Evolutionary conservation across 306 rosid genomes (phyloP), one percentile per base, ranked within the genome.

Genomic region (Fragaria nilgerrensis): DNA sequence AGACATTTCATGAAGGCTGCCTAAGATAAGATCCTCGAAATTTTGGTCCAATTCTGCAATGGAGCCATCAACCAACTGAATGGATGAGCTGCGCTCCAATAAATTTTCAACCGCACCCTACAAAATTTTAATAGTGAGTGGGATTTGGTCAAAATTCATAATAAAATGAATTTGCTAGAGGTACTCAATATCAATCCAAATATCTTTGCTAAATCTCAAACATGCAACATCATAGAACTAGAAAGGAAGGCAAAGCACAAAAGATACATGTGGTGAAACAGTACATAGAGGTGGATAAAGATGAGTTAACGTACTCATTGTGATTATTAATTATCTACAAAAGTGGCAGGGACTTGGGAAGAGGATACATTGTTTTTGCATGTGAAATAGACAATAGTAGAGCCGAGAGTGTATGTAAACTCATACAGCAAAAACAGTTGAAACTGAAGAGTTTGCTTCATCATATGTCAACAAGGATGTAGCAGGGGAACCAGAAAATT

Each of bases 81-180:
- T 75, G 70, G 29, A 86, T 65, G 92, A 71, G 87, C 98, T 89
- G 80, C 98, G 85, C 37, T 95, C 96, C 82, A 95, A 72, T 73
- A 95, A 70, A 79, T 90, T 89, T 78, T 92, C 98, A 0, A 89
- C 96, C 1, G 98, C 97, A 81, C 97, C 98, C 98, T 95, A 83
- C 78, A 84, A 50, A 82, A 15, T 81, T 83, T 2, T 23, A 4
- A 39, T 37, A 41, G 27, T 29, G 25, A 34, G 36, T 5, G 27
- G 1, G 7, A 66, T 50, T 49, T 29, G 39, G 68, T 62, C 8
- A 59, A 62, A 15, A 78, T 73, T 29, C 36, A 9, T 53, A 49
- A 37, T 7, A 36, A 15, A 36, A 68, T 13, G 61, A 16, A 25
- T 27, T 34, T 34, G 69, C 12, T 16, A 29, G 13, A 63, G 15